Evolutionary conservation across 257 asterid species (phyloP).

Genomic region (Linderniella brevidens): DNA sequence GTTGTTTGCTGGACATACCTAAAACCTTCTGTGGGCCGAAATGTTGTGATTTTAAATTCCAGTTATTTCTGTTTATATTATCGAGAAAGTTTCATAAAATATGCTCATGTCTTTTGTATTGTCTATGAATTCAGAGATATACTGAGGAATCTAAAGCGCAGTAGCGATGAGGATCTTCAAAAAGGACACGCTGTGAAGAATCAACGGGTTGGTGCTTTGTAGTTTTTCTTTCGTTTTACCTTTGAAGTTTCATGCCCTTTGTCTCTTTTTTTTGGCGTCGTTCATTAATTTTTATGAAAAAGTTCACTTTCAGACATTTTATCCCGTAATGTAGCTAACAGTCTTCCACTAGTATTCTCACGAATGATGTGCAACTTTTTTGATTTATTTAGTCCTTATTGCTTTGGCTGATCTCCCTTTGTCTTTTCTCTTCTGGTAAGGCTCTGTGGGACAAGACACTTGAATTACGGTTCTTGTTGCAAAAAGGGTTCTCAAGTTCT

Average conservation of each 20-base stretch:
- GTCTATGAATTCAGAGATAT: constrained; percentile 38
- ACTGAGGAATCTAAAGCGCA: constrained; percentile 48
- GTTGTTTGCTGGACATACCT: neutral
- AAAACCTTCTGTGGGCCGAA: neutral
- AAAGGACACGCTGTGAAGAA: constrained; percentile 83
- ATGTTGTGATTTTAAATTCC: no score
- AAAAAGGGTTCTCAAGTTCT: constrained; percentile 61
- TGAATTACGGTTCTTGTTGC: constrained; percentile 83
- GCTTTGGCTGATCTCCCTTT: neutral
- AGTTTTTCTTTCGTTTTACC: neutral
- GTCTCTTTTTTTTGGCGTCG: neutral
- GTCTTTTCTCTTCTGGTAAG: constrained; percentile 21
- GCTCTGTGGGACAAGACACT: constrained; percentile 95
- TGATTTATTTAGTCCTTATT: neutral
- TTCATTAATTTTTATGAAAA: neutral
- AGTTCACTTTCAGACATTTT: no score
- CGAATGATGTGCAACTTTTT: neutral
- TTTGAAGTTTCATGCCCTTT: neutral
- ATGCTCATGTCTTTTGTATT: constrained; percentile 3
- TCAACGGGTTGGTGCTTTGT: constrained; percentile 45
- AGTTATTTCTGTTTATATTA: no score
- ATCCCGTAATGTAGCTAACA: no score
- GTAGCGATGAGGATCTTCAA: constrained; percentile 63
- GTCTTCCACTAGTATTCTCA: no score
- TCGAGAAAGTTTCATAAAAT: neutral